phyloP scores from a whole-genome alignment of 306 rosid species.

The Acmispon strigosus region DNA sequence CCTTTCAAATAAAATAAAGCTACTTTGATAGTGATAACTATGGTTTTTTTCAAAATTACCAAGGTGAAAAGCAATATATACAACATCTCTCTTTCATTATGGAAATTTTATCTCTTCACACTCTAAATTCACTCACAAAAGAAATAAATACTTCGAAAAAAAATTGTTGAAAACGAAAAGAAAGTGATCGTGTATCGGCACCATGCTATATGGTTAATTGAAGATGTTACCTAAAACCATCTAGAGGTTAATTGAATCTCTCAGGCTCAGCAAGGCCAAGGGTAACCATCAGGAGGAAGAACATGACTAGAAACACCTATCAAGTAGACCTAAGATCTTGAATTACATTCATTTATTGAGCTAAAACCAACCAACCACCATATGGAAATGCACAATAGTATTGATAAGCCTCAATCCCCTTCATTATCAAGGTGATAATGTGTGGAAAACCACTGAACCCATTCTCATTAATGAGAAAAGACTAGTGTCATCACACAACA shows the following conservation, averaged over 20 bases:
- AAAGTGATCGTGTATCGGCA: no score
- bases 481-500: conserved; percentile 16
- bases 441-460: neutral
- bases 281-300: no score
- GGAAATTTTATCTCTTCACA: no score
- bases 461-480: conserved; percentile 11
- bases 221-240: neutral
- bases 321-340: neutral
- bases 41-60: neutral
- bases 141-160: no score
- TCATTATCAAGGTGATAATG: neutral
- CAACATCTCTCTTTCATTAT: neutral
- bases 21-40: neutral
- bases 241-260: no score
- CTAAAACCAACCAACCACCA: neutral
- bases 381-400: neutral
- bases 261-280: no score
- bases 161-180: no score
- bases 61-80: neutral
- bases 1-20: conserved; percentile 2
- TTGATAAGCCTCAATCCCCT: neutral
- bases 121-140: no score
- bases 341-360: neutral
- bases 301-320: neutral
- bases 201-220: neutral